Base-by-base conservation (phyloP, 768 basidiomycete species). In the Kwoniella shandongensis region DNA sequence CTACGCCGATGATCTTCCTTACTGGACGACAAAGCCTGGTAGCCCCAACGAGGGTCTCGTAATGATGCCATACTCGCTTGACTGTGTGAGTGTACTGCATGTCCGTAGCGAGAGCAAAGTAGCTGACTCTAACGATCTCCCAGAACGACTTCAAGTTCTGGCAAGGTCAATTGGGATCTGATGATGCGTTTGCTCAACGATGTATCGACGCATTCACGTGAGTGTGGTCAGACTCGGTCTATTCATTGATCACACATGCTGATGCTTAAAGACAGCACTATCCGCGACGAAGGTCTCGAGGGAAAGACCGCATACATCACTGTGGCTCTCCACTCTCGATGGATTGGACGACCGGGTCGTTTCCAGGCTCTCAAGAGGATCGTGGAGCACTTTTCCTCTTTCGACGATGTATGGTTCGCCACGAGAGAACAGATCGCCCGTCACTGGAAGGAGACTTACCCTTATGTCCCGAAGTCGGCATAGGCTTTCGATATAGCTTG, bases 321-420 rank as follows among this genome's bases (percentile, higher is more conserved):
- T 23, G 52, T 67, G 8, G 66, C 69, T 0, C 45, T 68, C 5
- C 69, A 71, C 48, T 56, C 63, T 1, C 49, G 69, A 26, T 70
- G 65, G 65, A 67, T 70, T 30, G 66, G 62, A 20, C 51, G 69
- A n/a, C 70, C 70, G 1, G 70, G 70, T 22, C 50, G 70, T 15
- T 69, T 72, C 44, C 59, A 59, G 13, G 65, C 70, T 13, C 57
- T 72, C 18, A 64, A 63, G 51, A 20, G 51, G 30, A 59, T 72
- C 12, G 62, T 72, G 0, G 63, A 72, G 49, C 57, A 72, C 29
- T 42, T 72, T 20, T 17, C 44, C 4, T 50, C 22, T 7, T 61
- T 60, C 32, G 67, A 69, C 40, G 70, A 67, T 51, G 70, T 72
- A 10, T 69, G 67, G 67, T 64, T 72, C 46, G 67, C 67, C 2